Evolutionary conservation across 2,329 filamentous ascomycete species (phyloP).

Genomic region (Colletotrichum siamense): DNA sequence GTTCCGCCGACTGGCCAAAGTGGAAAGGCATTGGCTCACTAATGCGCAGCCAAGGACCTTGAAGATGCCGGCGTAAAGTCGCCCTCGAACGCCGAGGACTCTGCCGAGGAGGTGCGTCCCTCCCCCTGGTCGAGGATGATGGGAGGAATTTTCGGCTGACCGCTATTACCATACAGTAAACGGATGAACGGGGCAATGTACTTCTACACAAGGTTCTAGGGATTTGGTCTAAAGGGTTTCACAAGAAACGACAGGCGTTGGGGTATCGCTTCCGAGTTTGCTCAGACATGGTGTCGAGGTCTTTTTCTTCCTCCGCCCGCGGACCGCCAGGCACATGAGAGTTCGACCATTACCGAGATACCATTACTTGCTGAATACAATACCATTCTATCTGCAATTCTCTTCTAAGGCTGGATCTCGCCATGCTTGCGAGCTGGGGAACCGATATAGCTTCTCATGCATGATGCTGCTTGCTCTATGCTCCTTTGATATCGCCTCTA

Average conservation of each 20-base stretch:
- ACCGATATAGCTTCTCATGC: not conserved
- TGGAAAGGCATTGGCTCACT: not conserved
- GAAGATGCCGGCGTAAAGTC: not conserved
- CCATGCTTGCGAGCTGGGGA: not conserved
- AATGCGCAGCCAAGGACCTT: not conserved
- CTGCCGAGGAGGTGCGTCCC: conserved; percentile 14
- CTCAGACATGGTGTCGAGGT: conserved; percentile 4
- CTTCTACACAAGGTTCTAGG: not conserved
- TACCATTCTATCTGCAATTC: not conserved
- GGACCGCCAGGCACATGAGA: not conserved
- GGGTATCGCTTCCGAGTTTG: not conserved
- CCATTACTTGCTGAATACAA: conserved; percentile 10
- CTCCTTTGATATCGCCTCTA: conserved; percentile 21
- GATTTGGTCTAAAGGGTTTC: not conserved
- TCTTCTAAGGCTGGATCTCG: not conserved
- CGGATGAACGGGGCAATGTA: not conserved
- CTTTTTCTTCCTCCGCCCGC: not conserved
- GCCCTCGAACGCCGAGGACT: conserved; percentile 5
- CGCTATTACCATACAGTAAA: conserved; percentile 3
- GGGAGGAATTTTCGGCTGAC: conserved; percentile 16
- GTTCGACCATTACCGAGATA: not conserved
- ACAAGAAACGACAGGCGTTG: not conserved
- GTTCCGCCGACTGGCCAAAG: not conserved
- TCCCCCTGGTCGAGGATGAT: conserved; percentile 6
- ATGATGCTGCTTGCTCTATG: not conserved